Base-by-base conservation (phyloP, 805 yeast genomes). In the Torulaspora maleeae region DNA sequence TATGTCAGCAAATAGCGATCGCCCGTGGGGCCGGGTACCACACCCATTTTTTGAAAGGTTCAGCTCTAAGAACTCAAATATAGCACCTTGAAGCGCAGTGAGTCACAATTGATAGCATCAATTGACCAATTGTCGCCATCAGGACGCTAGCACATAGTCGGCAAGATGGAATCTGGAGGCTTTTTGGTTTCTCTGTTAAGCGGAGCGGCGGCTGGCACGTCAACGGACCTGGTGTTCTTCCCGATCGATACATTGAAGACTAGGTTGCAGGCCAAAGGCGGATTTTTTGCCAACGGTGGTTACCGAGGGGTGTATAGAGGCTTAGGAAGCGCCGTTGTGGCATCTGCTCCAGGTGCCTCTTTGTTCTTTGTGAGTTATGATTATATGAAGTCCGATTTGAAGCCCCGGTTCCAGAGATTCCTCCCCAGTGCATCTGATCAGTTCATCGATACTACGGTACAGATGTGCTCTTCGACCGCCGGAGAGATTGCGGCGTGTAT, bases 181-280 rank as follows among this genome's bases (percentile, higher is more conserved):
- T 60, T 62, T 49, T 68, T 64, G 8, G 51, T 55, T 1, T 64
- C 70, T 1, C 43, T 66, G 32, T 20, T 64, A 76, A 81, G 90
- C 59, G 99, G 99, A 30, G 99, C 86, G 6, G 82, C 93, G 48
- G 96, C 99, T 5, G 99, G 99, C 12, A 93, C 96, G 1, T 82
- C 95, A 5, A 90, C 97, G 1, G 99, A 93, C 68, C 72, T 93
- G 30, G 88, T 84, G 3, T 93, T 93, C 67, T 93, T 91, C 71
- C 99, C 99, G 11, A 87, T 93, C 32, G 99, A 93, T 58, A 93
- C 99, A 1, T 57, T 93, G 45, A 93, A 93, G 68, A 93, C 99
- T 0, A 73, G 99, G 46, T 71, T 93, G 12, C 99, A 93, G 64
- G 98, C 99, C 16, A 80, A 80, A 60, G 96, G 96, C 28, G 99